A percentile compares a stretch with the other conserved stretches of the same genome.
These are phyloP conservation scores for Phaeotremella fagi DNA, from an alignment of 768 basidiomycete species.

Conservation along the genomic window DNA sequence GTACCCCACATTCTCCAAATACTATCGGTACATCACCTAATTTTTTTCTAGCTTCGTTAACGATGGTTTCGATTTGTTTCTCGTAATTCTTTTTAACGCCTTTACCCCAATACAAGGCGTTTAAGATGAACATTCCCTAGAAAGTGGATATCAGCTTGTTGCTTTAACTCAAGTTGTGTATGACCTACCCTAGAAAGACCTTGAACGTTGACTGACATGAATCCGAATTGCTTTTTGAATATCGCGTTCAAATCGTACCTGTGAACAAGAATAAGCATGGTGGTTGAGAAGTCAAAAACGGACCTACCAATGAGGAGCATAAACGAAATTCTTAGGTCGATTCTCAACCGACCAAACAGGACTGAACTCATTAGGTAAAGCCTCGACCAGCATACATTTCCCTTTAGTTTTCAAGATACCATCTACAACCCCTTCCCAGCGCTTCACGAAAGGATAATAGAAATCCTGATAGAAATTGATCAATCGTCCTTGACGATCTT, in stretches of 20 bases:
- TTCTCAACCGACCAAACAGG: slow-evolving; percentile 66
- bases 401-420: slow-evolving; percentile 6
- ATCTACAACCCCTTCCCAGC: slow-evolving; percentile 34
- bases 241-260: slow-evolving; percentile 92
- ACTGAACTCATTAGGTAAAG: slow-evolving; percentile 94
- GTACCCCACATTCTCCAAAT: slow-evolving; percentile 88
- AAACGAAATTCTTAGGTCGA: slow-evolving; percentile 62
- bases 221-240: slow-evolving; percentile 75
- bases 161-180: neutral
- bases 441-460: slow-evolving; percentile 46
- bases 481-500: slow-evolving; percentile 59
- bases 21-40: slow-evolving; percentile 79
- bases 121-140: slow-evolving; percentile 78
- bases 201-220: slow-evolving; percentile 89
- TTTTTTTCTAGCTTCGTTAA: slow-evolving; percentile 61
- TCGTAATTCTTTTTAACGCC: slow-evolving; percentile 77
- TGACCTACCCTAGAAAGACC: slow-evolving; percentile 70
- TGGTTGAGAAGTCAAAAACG: slow-evolving; percentile 4
- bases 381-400: slow-evolving; percentile 53
- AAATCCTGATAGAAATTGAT: slow-evolving; percentile 46
- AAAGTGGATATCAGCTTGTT: slow-evolving; percentile 1
- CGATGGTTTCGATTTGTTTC: slow-evolving; percentile 73
- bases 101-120: slow-evolving; percentile 83
- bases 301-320: slow-evolving; percentile 67
- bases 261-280: neutral